Evolutionary conservation across 2,329 filamentous ascomycete species (phyloP).

Genomic region (Fusarium sp.): DNA sequence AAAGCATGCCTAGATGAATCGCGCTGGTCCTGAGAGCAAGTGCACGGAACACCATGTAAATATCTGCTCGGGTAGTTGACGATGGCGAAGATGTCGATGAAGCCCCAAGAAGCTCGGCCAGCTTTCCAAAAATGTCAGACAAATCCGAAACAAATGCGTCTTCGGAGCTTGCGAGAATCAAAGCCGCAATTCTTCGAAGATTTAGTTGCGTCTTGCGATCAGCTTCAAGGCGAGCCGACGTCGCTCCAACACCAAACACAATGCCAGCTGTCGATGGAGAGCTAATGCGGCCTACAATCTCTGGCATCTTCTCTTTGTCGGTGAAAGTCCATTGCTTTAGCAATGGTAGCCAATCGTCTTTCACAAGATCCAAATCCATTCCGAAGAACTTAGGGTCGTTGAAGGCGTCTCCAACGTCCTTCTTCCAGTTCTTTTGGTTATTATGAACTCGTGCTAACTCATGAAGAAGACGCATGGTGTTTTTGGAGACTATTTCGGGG

Average conservation of each 20-base stretch:
- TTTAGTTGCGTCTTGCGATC: conserved; percentile 93
- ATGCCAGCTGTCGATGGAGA: conserved; percentile 93
- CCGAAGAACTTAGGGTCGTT: conserved; percentile 89
- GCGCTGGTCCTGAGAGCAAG: conserved; percentile 82
- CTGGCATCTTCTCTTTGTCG: conserved; percentile 89
- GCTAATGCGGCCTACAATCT: conserved; percentile 81
- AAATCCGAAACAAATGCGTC: conserved; percentile 87
- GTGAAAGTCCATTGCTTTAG: conserved; percentile 84
- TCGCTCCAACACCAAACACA: conserved; percentile 97
- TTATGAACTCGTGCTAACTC: conserved; percentile 81
- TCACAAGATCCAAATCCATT: conserved; percentile 72
- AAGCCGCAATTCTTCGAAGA: conserved; percentile 81
- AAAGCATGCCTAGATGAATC: conserved; percentile 83
- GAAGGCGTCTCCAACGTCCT: conserved; percentile 91
- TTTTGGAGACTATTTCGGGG: conserved; percentile 82
- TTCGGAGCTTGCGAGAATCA: conserved; percentile 79
- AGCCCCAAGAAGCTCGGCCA: conserved; percentile 86
- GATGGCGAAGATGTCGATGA: conserved; percentile 92
- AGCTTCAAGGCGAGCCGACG: conserved; percentile 91
- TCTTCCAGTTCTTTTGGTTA: conserved; percentile 90
- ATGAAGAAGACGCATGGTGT: conserved; percentile 77
- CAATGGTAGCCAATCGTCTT: conserved; percentile 82
- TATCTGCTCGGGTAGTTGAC: conserved; percentile 85
- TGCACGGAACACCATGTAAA: conserved; percentile 88
- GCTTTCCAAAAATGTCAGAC: conserved; percentile 78